Evolutionary conservation across 2,329 filamentous ascomycete species (phyloP).

Genomic region (Xylaria sp.): DNA sequence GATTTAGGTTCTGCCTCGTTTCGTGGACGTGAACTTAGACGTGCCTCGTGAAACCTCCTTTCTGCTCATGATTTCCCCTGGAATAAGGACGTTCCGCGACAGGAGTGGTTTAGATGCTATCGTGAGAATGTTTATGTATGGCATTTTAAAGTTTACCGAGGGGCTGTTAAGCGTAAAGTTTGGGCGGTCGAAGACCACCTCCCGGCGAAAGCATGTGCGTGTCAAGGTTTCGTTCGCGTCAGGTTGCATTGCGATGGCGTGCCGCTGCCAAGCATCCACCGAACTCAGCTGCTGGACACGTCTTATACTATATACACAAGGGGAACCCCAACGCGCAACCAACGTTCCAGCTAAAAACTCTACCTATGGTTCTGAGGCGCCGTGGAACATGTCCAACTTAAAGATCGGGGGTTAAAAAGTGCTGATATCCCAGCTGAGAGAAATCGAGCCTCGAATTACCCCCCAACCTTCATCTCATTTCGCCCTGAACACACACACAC

Average conservation of each 20-base stretch:
- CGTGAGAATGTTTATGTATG: too few relatives aligned
- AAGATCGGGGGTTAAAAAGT: conserved; percentile 10
- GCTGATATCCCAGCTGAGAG: not conserved
- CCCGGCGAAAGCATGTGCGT: not conserved
- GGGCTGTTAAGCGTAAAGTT: conserved; percentile 6
- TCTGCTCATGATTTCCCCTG: too few relatives aligned
- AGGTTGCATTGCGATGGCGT: conserved; percentile 28
- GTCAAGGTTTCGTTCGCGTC: conserved; percentile 24
- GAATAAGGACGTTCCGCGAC: too few relatives aligned
- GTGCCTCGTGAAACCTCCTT: too few relatives aligned
- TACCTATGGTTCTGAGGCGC: conserved; percentile 2
- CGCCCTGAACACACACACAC: too few relatives aligned
- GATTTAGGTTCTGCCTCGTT: conserved; percentile 11
- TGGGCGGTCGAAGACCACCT: conserved; percentile 2
- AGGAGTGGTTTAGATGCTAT: too few relatives aligned
- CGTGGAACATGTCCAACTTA: conserved; percentile 15
- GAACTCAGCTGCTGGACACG: conserved; percentile 17
- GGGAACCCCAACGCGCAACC: conserved; percentile 5
- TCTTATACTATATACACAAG: conserved; percentile 26
- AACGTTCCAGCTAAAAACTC: conserved; percentile 8
- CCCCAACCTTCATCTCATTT: too few relatives aligned
- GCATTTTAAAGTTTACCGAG: conserved; percentile 15
- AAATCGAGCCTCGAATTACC: not conserved
- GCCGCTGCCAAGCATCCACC: conserved; percentile 33
- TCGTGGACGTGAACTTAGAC: not conserved